Base-by-base conservation (phyloP, 331 rosid species). In the Acacia concinna region DNA sequence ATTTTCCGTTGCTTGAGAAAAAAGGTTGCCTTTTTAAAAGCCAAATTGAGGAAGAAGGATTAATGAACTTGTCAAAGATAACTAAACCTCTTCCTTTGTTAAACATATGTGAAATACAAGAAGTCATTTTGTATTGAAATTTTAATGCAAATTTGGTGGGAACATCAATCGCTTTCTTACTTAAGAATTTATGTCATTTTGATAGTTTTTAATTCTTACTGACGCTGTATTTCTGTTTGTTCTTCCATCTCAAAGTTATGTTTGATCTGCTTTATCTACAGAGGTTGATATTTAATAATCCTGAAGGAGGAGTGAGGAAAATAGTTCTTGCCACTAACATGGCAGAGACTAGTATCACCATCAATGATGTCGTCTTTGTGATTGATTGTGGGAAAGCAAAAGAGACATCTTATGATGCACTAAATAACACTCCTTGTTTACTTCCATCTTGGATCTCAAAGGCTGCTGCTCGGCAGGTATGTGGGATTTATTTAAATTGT, bases 361-460 rank as follows among this genome's bases (percentile, higher is more conserved):
- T 93, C 43, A 91, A 89, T 83, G 99, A 96, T 44, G 92, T 96
- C 78, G 99, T 93, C 79, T 93, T 89, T 82, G 98, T 96, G 79
- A 84, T 96, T 63, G 99, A 96, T 81, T 90, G 97, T 74, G 99
- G 99, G 71, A 96, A 93, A 89, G 98, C 99, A 27, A 96, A 96
- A 85, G 99, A 96, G 88, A 93, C 98, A 47, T 96, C 99, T 21
- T 96, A 96, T 84, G 99, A 96, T 35, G 98, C 98, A 59, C 87
- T 96, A 79, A 96, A 96, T 76, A 93, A 96, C 86, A 96, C 99
- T 84, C 98, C 99, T 85, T 96, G 99, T 88, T 86, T 96, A 79
- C 98, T 96, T 88, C 98, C 97, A 43, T 87, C 98, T 69, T 93
- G 99, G 99, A 93, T 96, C 86, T 96, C 99, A 71, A 93, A 96